A percentile compares a stretch with the other conserved stretches of the same genome.
Conservation (phyloP, 2,329 filamentous ascomycete genomes). For the Lomentospora prolificans region DNA sequence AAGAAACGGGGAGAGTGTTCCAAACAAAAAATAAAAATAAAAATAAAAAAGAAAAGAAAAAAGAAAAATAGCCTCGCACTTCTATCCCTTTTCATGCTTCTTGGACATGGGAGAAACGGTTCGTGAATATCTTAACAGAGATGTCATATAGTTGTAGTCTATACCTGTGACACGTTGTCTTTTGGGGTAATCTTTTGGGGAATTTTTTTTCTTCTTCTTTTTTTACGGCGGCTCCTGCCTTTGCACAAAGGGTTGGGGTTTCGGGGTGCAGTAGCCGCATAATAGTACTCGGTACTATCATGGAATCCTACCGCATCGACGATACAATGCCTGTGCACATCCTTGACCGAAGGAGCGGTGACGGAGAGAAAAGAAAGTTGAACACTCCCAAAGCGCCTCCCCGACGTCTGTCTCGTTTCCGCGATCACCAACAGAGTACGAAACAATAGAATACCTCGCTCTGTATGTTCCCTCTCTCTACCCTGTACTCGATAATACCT, state of each 20-base stretch:
- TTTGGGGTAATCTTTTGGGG: background rate
- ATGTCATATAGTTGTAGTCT: background rate
- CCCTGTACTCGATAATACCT: no score
- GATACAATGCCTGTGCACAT: background rate
- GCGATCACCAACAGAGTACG: no score
- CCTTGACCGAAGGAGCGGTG: slow-evolving; percentile 1
- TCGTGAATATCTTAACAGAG: no score
- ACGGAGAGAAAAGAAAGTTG: no score
- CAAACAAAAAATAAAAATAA: no score
- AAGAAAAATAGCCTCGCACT: background rate
- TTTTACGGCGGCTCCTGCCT: no score
- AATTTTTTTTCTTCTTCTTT: background rate
- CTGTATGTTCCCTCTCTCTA: no score
- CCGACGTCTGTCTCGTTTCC: no score
- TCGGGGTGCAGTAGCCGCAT: background rate
- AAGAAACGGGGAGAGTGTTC: no score
- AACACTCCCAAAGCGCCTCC: no score
- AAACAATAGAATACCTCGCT: no score
- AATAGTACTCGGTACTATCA: background rate
- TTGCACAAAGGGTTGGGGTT: no score
- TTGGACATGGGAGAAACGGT: background rate
- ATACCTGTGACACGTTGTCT: background rate
- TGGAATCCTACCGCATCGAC: background rate
- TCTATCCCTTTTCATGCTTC: background rate
- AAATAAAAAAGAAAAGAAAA: background rate